These are phyloP conservation scores for Oryza meyeriana DNA, from an alignment of 176 grass and related monocot species.

Conservation along the genomic window DNA sequence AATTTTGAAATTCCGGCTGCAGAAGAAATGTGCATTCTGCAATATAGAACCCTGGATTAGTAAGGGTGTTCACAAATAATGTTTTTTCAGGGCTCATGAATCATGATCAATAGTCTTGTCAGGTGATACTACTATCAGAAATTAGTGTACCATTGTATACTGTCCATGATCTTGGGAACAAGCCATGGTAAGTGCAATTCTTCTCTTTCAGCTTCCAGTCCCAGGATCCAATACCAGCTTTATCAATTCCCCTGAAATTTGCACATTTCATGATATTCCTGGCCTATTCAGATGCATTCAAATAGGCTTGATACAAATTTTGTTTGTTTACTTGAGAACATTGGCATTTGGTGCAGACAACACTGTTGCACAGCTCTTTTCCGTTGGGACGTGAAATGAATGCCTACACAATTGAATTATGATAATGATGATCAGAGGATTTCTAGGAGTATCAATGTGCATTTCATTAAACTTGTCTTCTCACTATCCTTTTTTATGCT, in stretches of 20 bases:
- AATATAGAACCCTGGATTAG: no score
- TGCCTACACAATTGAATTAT: conserved; percentile 42
- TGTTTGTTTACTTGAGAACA: conserved; percentile 51
- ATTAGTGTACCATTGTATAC: conserved; percentile 70
- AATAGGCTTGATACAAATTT: background rate
- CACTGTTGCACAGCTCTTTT: conserved; percentile 63
- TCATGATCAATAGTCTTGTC: background rate
- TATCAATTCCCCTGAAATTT: conserved; percentile 54
- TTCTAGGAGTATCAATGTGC: background rate
- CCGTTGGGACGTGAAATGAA: conserved; percentile 68
- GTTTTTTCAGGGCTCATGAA: background rate
- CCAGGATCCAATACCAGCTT: conserved; percentile 68
- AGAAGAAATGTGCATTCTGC: no score
- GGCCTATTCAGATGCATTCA: background rate
- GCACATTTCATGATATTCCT: background rate
- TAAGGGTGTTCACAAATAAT: background rate
- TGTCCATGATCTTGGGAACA: conserved; percentile 93
- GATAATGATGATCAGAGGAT: background rate
- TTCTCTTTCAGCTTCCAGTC: conserved; percentile 87
- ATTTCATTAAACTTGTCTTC: no score
- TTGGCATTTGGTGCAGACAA: conserved; percentile 52
- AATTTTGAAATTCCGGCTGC: no score
- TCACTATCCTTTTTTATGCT: no score
- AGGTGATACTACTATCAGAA: background rate
- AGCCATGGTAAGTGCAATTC: conserved; percentile 69